phyloP scores from a whole-genome alignment of 1,139 yeast genomes.

The Pichia inconspicua region DNA sequence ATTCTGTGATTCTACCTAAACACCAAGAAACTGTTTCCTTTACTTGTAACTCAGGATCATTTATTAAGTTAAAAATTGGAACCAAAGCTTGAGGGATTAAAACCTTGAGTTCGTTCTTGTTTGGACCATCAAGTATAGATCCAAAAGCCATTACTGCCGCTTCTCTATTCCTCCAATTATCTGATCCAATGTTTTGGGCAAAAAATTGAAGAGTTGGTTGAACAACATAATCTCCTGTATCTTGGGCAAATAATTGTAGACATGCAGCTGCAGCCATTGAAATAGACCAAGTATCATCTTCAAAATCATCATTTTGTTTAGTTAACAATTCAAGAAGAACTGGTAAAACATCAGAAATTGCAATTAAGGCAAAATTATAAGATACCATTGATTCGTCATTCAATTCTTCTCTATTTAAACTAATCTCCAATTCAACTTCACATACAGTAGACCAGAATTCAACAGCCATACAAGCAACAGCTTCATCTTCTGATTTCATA shows the following conservation, averaged over 20 bases:
- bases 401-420: constrained; percentile 57
- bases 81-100: constrained; percentile 75
- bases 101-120: constrained; percentile 55
- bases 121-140: constrained; percentile 92
- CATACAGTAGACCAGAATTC: constrained; percentile 98
- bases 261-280: constrained; percentile 99
- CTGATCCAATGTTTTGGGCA: constrained; percentile 53
- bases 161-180: constrained; percentile 82
- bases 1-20: constrained; percentile 89
- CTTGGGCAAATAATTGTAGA: constrained; percentile 85
- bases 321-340: constrained; percentile 72
- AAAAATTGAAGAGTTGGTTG: constrained; percentile 81
- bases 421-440: constrained; percentile 86
- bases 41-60: constrained; percentile 72
- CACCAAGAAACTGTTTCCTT: constrained; percentile 99
- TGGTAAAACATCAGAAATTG: constrained; percentile 80
- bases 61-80: constrained; percentile 66
- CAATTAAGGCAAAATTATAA: constrained; percentile 76
- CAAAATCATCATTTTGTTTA: constrained; percentile 84
- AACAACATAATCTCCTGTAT: constrained; percentile 78
- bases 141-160: constrained; percentile 99
- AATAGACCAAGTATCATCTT: constrained; percentile 95
- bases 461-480: constrained; percentile 95
- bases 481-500: constrained; percentile 78
- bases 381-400: constrained; percentile 34